Base-by-base conservation (phyloP, 192 early-diverging fungal species). In the Chytriomyces confervae region DNA sequence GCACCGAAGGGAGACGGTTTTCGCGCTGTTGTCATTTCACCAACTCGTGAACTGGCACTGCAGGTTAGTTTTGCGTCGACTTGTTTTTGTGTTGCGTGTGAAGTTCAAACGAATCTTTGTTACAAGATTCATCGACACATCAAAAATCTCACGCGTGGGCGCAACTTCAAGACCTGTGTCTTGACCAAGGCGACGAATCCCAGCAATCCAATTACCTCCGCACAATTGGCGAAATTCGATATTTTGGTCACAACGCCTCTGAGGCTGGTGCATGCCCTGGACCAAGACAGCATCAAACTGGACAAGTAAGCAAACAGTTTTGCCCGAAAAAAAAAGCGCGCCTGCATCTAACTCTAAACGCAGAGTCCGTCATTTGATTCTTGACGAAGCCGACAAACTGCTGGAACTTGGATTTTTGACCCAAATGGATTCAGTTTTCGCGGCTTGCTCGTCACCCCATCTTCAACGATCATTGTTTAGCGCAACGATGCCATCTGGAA, bases 381-480 rank as follows among this genome's bases (percentile, higher is more conserved):
- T 99, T 45, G 98, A 99, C 84, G 98, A 99, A 82, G 98, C 97
- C 9, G 98, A 99, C 86, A 91, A 97, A 46, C 84, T 99, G 66
- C 84, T 99, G 50, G 98, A 99, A 77, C 89, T 97, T 44, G 97
- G 98, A 3, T 98, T 90, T 61, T 53, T 86, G 51, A 85, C 84
- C 16, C 85, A 83, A 67, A 75, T 86, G 49, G 85, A 85, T 66
- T 81, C 82, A 1, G 78, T 88, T n/a, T 79, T 88, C 62, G 92
- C 94, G 0, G 92, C 93, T 3, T 98, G 95, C 86, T 91, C 94
- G 10, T 86, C 90, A 47, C 51, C 48, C 23, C 84, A 83, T 61
- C 80, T 98, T 36, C 92, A 93, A 81, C 95, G 92, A 70, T 89
- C 91, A 0, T 82, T 98, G 61, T 99, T 95, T 88, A 95, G 94